These are phyloP conservation scores for Balansia obtecta DNA, from an alignment of 2,329 filamentous ascomycete genomes.

Conservation along the genomic window DNA sequence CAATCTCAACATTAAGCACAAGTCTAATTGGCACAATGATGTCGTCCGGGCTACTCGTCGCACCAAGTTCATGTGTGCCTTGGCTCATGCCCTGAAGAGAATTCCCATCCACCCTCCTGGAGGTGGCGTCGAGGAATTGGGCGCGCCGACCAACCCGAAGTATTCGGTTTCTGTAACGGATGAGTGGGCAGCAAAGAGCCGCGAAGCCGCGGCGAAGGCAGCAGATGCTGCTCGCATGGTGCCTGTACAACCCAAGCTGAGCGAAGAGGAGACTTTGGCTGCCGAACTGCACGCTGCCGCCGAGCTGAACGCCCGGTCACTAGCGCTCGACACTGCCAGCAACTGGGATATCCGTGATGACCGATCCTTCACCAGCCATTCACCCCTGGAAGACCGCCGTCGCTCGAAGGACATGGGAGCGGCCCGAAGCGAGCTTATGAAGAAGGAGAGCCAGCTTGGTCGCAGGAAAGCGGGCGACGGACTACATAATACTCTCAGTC, in stretches of 20 bases:
- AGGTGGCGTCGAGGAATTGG: constrained; percentile 50
- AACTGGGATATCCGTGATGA: constrained; percentile 11
- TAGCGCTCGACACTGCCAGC: constrained; percentile 14
- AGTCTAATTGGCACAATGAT: constrained; percentile 87
- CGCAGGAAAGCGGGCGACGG: constrained; percentile 37
- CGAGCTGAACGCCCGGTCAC: constrained; percentile 28
- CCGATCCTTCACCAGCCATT: constrained; percentile 10
- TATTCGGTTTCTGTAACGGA: constrained; percentile 72
- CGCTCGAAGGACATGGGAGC: constrained; percentile 26
- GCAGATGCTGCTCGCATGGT: constrained; percentile 57
- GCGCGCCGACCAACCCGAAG: constrained; percentile 59
- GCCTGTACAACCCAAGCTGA: constrained; percentile 27
- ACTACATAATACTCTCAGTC: constrained; percentile 23
- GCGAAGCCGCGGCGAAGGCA: constrained; percentile 43
- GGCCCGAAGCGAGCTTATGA: constrained; percentile 23
- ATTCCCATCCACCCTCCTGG: constrained; percentile 77
- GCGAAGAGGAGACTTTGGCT: constrained; percentile 16
- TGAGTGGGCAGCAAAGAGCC: constrained; percentile 49
- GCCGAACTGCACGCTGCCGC: constrained; percentile 32
- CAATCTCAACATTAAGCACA: constrained; percentile 76
- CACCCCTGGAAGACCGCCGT: constrained; percentile 20
- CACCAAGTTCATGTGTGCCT: constrained; percentile 93
- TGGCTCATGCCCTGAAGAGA: constrained; percentile 73
- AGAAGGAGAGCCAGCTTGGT: constrained; percentile 34
- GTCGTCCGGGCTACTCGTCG: constrained; percentile 66